Evolutionary conservation across 106 monocot genomes (phyloP).

Genomic region (Dendrobium catenatum): DNA sequence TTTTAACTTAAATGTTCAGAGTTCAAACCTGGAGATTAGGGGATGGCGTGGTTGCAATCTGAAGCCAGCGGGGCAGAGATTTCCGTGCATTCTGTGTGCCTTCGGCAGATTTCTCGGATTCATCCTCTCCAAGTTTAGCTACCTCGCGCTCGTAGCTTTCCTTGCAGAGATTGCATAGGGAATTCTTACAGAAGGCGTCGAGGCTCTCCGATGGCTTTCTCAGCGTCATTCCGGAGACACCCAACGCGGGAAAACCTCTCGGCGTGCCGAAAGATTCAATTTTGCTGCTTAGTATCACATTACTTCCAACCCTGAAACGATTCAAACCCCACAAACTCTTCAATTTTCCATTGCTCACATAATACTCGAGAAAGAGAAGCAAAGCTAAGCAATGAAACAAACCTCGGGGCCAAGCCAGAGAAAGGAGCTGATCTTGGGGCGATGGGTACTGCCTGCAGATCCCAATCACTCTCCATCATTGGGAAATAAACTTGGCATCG

Average conservation of each 20-base stretch:
- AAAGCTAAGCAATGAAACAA: neutral
- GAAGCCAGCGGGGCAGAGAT: constrained; percentile 74
- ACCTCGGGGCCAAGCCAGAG: constrained; percentile 42
- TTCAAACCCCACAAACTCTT: neutral
- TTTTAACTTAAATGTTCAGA: neutral
- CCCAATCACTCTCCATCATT: constrained; percentile 76
- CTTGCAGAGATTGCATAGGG: constrained; percentile 42
- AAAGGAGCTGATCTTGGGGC: constrained; percentile 27
- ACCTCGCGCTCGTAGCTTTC: constrained; percentile 57
- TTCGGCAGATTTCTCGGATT: constrained; percentile 41
- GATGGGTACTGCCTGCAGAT: constrained; percentile 71
- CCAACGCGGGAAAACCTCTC: constrained; percentile 18
- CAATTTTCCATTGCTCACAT: neutral
- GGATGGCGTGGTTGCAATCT: constrained; percentile 30
- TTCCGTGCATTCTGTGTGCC: constrained; percentile 10
- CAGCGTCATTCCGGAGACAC: neutral
- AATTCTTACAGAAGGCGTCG: neutral
- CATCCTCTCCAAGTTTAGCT: constrained; percentile 38
- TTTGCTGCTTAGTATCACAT: constrained; percentile 45
- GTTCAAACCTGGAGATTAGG: constrained; percentile 29
- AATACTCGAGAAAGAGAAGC: neutral
- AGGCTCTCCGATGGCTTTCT: constrained; percentile 6
- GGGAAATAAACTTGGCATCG: constrained; percentile 85
- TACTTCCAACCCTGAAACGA: constrained; percentile 23
- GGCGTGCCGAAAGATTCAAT: constrained; percentile 19